phyloP scores from a whole-genome alignment of 805 yeast species.

The Metschnikowia kofuensis region DNA sequence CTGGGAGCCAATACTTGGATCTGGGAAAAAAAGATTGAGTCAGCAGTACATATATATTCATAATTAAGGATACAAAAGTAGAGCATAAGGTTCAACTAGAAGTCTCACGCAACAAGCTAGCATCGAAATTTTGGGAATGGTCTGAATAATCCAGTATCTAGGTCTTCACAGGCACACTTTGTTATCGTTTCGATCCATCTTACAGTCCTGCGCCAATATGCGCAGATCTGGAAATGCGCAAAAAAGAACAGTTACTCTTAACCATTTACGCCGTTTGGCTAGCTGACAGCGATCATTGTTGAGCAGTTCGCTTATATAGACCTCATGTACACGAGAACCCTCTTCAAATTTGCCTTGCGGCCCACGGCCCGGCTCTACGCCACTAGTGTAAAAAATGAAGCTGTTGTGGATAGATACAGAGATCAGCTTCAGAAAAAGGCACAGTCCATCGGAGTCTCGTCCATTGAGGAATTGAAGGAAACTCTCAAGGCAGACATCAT shows the following conservation, averaged over 20 bases:
- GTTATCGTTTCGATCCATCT: too few species aligned
- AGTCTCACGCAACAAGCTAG: too few species aligned
- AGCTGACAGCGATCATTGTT: not conserved
- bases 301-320: not conserved
- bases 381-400: conserved; percentile 2
- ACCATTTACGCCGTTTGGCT: not conserved
- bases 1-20: conserved; percentile 1
- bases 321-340: conserved; percentile 1
- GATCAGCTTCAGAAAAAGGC: conserved; percentile 37
- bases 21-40: not conserved
- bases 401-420: conserved; percentile 22
- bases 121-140: too few species aligned
- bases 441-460: conserved; percentile 29
- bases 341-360: not conserved
- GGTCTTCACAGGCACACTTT: too few species aligned
- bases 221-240: not conserved
- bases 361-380: conserved; percentile 6
- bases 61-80: not conserved
- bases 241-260: not conserved
- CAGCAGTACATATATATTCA: not conserved
- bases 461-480: conserved; percentile 58
- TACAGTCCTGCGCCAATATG: not conserved
- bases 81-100: too few species aligned
- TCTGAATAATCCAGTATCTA: too few species aligned
- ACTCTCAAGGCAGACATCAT: conserved; percentile 62